A percentile compares a stretch with the other conserved stretches of the same genome.
Evolutionary conservation across 1,139 yeast species (phyloP).

Genomic region (Hemisphaericaspora xylofermentans): DNA sequence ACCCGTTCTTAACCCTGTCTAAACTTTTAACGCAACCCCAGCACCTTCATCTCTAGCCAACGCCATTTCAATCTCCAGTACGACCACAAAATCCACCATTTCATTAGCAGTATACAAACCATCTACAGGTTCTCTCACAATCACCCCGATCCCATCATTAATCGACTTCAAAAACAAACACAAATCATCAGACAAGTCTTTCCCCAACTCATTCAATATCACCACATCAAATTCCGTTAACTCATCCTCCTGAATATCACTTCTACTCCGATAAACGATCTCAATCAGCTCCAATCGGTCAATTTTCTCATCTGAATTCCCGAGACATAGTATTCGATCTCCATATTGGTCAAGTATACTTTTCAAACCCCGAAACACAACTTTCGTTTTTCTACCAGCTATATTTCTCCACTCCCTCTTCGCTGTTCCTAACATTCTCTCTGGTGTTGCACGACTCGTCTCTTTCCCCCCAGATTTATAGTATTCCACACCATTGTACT

Average conservation of each 20-base stretch:
- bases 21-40: no score
- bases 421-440: not conserved
- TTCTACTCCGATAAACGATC: conserved; percentile 4
- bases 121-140: not conserved
- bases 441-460: not conserved
- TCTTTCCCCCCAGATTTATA: not conserved
- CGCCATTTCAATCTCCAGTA: not conserved
- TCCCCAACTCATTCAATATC: conserved; percentile 9
- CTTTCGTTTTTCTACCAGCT: not conserved
- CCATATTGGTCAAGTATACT: not conserved
- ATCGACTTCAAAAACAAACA: conserved; percentile 6
- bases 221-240: conserved; percentile 4
- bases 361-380: conserved; percentile 3
- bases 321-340: conserved; percentile 7
- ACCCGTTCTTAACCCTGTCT: no score
- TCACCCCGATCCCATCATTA: not conserved
- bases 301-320: conserved; percentile 2
- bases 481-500: conserved; percentile 13
- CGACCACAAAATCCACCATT: not conserved
- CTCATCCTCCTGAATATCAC: conserved; percentile 5
- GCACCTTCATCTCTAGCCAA: not conserved
- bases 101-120: not conserved
- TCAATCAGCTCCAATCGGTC: not conserved
- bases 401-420: not conserved
- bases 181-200: conserved; percentile 3